Evolutionary conservation across 2,329 filamentous ascomycete genomes (phyloP), one percentile per base, ranked within the genome.

Genomic region (Exophiala lecanii-corni): DNA sequence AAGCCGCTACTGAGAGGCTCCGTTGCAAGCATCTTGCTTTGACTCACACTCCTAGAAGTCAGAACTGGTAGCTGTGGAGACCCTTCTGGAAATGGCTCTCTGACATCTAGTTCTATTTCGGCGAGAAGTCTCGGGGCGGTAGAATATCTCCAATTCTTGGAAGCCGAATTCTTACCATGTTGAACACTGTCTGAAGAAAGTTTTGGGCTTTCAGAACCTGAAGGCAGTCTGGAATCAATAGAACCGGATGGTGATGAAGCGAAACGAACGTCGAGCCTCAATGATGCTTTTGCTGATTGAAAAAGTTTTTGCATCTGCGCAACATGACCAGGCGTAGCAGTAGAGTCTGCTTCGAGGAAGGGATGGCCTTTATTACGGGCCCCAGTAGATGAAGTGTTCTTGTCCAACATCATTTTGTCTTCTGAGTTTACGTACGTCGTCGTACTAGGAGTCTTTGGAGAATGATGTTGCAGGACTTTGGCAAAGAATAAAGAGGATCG

Each of bases 1-100:
- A 56, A 56, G 19, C 55, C 55, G 44, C 54, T 56, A 36, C 54
- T 57, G 23, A 50, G 36, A 31, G 54, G 52, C 33, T 56, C 55
- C 16, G 32, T 12, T 20, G 28, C 45, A n/a, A 42, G 17, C 4
- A 28, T 9, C 21, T 41, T 36, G 15, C 16, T 26, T 3, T 47
- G 37, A 16, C 45, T 33, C n/a, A 43, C 13, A 32, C 28, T 26
- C 5, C 36, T 36, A 9, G 31, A 9, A 36, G 21, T 21, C 15
- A 51, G 13, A 4, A 39, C 37, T n/a, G 55, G 54, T 16, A 57
- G 43, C 18, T 41, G 43, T 5, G 54, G 54, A 13, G 54, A 57
- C 4, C 37, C 36, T 18, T 47, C 49, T 17, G 52, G 50, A 12
- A 57, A 47, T 19, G 55, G 55, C 33, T 57, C 55, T 43, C 55